Evolutionary conservation across 1,284 basidiomycete genomes (phyloP).

Genomic region (Ustilago vetiveriae): DNA sequence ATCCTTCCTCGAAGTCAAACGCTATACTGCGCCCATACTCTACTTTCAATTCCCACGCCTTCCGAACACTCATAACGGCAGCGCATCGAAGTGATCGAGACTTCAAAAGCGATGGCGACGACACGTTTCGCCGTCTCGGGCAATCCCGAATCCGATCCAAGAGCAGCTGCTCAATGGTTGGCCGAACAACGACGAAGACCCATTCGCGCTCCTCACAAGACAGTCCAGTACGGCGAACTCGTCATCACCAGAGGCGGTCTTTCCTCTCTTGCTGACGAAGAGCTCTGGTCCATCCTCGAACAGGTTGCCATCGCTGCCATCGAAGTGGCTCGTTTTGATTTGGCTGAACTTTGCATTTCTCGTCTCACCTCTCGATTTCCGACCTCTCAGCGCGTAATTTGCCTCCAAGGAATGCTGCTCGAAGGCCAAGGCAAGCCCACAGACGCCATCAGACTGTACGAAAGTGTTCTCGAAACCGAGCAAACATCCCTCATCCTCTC

Average conservation of each 20-base stretch:
- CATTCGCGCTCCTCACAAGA: slow-evolving; percentile 75
- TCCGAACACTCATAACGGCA: too few relatives aligned
- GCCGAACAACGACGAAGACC: slow-evolving; percentile 53
- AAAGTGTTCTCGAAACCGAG: slow-evolving; percentile 75
- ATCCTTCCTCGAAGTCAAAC: too few relatives aligned
- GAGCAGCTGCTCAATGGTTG: slow-evolving; percentile 50
- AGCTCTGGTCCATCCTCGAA: slow-evolving; percentile 82
- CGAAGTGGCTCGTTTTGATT: slow-evolving; percentile 79
- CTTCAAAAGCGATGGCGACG: slow-evolving; percentile 16
- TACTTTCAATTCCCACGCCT: not conserved
- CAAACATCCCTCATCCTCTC: slow-evolving; percentile 79
- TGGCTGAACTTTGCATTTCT: slow-evolving; percentile 81
- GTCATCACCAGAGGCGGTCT: slow-evolving; percentile 70
- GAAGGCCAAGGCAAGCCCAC: slow-evolving; percentile 74
- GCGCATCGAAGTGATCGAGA: too few relatives aligned
- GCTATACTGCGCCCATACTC: not conserved
- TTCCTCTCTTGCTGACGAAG: slow-evolving; percentile 69
- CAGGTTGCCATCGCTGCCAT: slow-evolving; percentile 86
- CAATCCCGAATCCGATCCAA: slow-evolving; percentile 30
- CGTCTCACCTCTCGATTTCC: slow-evolving; percentile 79
- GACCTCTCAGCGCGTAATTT: slow-evolving; percentile 80
- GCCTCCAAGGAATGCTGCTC: slow-evolving; percentile 84
- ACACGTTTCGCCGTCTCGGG: slow-evolving; percentile 19
- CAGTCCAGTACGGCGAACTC: slow-evolving; percentile 74
- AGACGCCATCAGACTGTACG: slow-evolving; percentile 76